Evolutionary conservation across 257 asterid genomes (phyloP).

Genomic region (Solanum chiquidenum): DNA sequence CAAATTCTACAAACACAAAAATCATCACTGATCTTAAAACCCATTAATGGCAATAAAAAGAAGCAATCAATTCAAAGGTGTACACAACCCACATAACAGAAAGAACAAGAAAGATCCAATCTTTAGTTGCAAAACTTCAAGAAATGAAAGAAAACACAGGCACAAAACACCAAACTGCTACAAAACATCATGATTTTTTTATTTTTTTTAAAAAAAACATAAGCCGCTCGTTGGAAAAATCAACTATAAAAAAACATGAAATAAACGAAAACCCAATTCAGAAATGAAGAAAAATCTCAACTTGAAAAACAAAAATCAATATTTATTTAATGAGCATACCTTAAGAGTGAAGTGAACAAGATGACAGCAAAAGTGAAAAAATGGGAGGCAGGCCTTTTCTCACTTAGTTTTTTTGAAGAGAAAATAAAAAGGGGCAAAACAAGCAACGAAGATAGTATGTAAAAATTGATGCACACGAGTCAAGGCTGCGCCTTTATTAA

Average conservation of each 20-base stretch:
- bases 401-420: background rate
- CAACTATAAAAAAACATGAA: background rate
- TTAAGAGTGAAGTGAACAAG: background rate
- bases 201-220: too few species aligned
- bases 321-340: background rate
- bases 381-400: background rate
- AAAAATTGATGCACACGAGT: background rate
- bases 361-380: background rate
- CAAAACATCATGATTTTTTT: background rate
- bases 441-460: background rate
- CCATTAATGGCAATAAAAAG: background rate
- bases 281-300: background rate
- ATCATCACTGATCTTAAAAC: background rate
- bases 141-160: background rate
- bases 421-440: background rate
- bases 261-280: background rate
- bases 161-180: background rate
- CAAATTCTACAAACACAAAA: background rate
- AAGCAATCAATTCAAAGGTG: background rate
- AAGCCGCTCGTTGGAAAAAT: background rate
- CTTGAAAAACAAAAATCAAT: background rate
- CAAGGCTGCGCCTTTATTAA: background rate
- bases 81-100: background rate
- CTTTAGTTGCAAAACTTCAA: background rate
- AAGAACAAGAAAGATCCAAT: background rate